Conservation (phyloP, 371 early-diverging fungal genomes). For the Zancudomyces culisetae region DNA sequence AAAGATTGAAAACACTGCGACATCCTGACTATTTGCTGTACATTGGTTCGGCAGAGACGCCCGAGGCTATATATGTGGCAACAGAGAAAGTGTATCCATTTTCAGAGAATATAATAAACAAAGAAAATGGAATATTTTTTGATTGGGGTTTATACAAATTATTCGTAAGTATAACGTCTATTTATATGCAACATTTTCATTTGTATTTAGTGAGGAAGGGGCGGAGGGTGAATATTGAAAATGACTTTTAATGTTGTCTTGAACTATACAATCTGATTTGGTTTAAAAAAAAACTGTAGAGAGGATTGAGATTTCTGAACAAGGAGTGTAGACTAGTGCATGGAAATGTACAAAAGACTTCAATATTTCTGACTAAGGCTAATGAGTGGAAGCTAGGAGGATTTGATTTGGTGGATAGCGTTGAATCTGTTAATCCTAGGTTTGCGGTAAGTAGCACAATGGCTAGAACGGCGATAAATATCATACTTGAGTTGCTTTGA, state of each 20-base stretch:
- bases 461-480: not conserved
- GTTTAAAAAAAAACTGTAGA: too few species aligned
- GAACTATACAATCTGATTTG: too few species aligned
- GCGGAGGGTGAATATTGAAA: too few species aligned
- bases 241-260: too few species aligned
- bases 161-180: slow-evolving; percentile 31
- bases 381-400: slow-evolving; percentile 93
- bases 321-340: slow-evolving; percentile 71
- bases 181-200: too few species aligned
- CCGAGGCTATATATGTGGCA: slow-evolving; percentile 70
- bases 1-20: slow-evolving; percentile 65
- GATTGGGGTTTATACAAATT: slow-evolving; percentile 79
- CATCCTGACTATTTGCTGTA: slow-evolving; percentile 76
- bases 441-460: slow-evolving; percentile 1
- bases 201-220: too few species aligned
- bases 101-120: slow-evolving; percentile 23
- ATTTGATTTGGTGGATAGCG: slow-evolving; percentile 53
- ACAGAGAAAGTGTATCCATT: slow-evolving; percentile 75
- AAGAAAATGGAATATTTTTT: slow-evolving; percentile 40
- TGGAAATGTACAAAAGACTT: slow-evolving; percentile 54
- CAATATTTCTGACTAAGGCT: slow-evolving; percentile 66
- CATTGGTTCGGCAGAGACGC: slow-evolving; percentile 26
- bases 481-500: too few species aligned
- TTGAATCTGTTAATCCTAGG: slow-evolving; percentile 28
- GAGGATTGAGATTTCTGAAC: slow-evolving; percentile 68